phyloP scores from a whole-genome alignment of 306 rosid species.

The Fragaria nilgerrensis region DNA sequence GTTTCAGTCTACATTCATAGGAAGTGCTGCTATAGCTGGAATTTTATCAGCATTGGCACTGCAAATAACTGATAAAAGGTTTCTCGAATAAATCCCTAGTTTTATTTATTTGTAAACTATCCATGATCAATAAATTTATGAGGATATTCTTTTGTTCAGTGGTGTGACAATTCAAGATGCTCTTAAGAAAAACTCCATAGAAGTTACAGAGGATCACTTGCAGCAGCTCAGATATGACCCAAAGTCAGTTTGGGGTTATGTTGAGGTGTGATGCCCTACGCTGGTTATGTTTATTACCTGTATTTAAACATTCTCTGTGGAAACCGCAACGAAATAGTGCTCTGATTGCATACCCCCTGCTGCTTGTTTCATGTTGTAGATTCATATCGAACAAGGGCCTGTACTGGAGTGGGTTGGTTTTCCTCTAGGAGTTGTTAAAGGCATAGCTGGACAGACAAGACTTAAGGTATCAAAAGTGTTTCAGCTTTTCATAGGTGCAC shows the following conservation, averaged over 20 bases:
- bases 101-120: conserved; percentile 1
- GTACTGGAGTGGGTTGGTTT: conserved; percentile 78
- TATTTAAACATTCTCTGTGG: neutral
- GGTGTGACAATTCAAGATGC: conserved; percentile 55
- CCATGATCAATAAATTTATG: conserved; percentile 18
- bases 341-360: conserved; percentile 11
- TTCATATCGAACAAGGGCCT: conserved; percentile 97
- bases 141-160: conserved; percentile 40
- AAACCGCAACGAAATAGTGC: neutral
- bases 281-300: conserved; percentile 1
- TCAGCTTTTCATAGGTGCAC: neutral
- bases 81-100: conserved; percentile 17
- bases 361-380: conserved; percentile 39
- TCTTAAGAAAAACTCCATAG: conserved; percentile 58
- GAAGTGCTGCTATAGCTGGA: conserved; percentile 90
- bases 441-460: conserved; percentile 97
- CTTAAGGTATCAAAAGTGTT: conserved; percentile 48
- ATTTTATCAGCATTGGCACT: conserved; percentile 61
- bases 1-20: conserved; percentile 91
- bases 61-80: conserved; percentile 82
- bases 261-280: conserved; percentile 57
- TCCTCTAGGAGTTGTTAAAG: conserved; percentile 88
- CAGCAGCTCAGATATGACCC: conserved; percentile 80
- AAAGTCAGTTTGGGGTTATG: conserved; percentile 80
- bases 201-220: conserved; percentile 57